Evolutionary conservation across 371 early-diverging fungal species (phyloP).

Genomic region (Conidiobolus incongruus): DNA sequence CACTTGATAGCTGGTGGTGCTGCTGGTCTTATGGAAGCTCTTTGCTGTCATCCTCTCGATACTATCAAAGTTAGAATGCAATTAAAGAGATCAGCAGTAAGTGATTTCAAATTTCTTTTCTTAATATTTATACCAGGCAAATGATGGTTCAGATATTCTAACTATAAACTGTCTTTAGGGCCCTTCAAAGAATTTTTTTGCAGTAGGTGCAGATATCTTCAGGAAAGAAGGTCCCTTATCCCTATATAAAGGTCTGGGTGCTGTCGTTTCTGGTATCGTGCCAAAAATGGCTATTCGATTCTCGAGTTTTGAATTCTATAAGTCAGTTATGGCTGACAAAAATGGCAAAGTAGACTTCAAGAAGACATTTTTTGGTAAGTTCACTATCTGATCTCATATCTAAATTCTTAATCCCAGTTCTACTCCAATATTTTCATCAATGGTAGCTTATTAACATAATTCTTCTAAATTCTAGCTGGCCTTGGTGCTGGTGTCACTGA

Average conservation of each 20-base stretch:
- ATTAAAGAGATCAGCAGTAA: slow-evolving; percentile 18
- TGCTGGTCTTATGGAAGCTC: slow-evolving; percentile 85
- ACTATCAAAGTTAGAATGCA: slow-evolving; percentile 95
- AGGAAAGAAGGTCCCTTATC: slow-evolving; percentile 72
- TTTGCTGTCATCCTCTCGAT: slow-evolving; percentile 90
- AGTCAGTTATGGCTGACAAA: slow-evolving; percentile 49
- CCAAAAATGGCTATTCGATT: slow-evolving; percentile 98
- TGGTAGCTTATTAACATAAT: background rate
- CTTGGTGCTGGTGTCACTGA: slow-evolving; percentile 92
- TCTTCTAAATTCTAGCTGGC: slow-evolving; percentile 43
- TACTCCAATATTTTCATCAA: too few species aligned
- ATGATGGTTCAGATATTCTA: slow-evolving; percentile 1
- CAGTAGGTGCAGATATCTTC: slow-evolving; percentile 64
- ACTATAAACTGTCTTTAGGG: background rate
- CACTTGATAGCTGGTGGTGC: slow-evolving; percentile 76
- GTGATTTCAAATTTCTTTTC: background rate
- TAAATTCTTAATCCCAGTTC: too few species aligned
- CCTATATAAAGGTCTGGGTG: slow-evolving; percentile 93
- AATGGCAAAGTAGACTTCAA: slow-evolving; percentile 37
- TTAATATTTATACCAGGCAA: background rate
- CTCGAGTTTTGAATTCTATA: slow-evolving; percentile 87
- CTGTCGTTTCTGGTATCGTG: slow-evolving; percentile 92
- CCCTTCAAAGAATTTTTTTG: slow-evolving; percentile 32
- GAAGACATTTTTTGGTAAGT: slow-evolving; percentile 57
- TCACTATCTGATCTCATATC: background rate